phyloP scores from a whole-genome alignment of 148 eudicot genomes.

The Fagopyrum tataricum region DNA sequence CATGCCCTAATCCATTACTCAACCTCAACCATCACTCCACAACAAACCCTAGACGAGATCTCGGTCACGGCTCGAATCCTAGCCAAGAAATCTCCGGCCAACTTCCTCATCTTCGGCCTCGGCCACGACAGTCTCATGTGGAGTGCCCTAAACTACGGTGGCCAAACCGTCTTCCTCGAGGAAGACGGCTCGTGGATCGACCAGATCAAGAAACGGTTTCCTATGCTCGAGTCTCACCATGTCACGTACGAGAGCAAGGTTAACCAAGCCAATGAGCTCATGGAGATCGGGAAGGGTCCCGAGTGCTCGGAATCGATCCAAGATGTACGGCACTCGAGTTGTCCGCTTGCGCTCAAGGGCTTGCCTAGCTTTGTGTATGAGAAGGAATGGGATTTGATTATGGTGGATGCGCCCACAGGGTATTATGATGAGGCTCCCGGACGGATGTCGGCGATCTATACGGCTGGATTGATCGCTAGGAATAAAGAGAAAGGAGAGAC shows the following conservation, averaged over 20 bases:
- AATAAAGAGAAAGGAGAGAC: slow-evolving; percentile 56
- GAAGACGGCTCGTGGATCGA: slow-evolving; percentile 71
- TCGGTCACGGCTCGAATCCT: slow-evolving; percentile 46
- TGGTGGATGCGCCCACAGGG: slow-evolving; percentile 99
- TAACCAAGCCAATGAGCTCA: slow-evolving; percentile 43
- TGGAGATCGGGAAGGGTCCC: slow-evolving; percentile 29
- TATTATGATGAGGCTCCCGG: slow-evolving; percentile 92
- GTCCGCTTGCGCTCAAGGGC: slow-evolving; percentile 71
- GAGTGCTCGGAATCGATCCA: slow-evolving; percentile 38
- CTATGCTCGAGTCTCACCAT: slow-evolving; percentile 51
- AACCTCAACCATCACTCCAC: slow-evolving; percentile 73
- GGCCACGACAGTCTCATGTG: slow-evolving; percentile 89
- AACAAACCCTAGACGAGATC: slow-evolving; percentile 63
- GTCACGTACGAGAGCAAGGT: slow-evolving; percentile 64
- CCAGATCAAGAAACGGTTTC: slow-evolving; percentile 40
- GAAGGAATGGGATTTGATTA: slow-evolving; percentile 77
- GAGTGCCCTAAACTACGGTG: slow-evolving; percentile 68
- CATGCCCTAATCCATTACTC: slow-evolving; percentile 71
- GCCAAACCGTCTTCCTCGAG: slow-evolving; percentile 74
- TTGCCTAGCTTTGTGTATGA: slow-evolving; percentile 68
- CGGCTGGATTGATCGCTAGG: slow-evolving; percentile 93
- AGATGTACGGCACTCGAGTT: slow-evolving; percentile 63
- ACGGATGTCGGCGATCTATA: slow-evolving; percentile 89
- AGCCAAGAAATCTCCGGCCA: slow-evolving; percentile 57
- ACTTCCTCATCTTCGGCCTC: slow-evolving; percentile 79